Evolutionary conservation across 495 filamentous ascomycete species (phyloP).

Genomic region (Penicillium steckii): DNA sequence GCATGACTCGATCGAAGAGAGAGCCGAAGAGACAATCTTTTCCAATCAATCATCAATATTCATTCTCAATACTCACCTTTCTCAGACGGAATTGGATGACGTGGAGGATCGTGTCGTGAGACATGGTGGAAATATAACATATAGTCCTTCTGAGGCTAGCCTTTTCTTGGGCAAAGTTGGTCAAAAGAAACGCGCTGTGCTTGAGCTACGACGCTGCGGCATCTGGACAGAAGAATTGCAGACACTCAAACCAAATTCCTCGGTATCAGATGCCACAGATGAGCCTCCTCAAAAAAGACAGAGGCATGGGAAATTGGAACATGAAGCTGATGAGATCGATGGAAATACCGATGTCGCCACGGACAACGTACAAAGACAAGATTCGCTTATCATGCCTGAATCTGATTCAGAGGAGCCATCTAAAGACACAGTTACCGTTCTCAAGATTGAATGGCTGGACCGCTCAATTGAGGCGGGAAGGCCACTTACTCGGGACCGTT

Average conservation of each 20-base stretch:
- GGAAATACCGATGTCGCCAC: constrained; percentile 31
- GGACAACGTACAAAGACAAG: constrained; percentile 12
- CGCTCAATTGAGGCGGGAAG: constrained; percentile 53
- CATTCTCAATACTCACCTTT: constrained; percentile 70
- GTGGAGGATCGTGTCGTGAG: constrained; percentile 61
- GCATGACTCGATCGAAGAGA: background rate
- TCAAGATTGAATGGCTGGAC: constrained; percentile 75
- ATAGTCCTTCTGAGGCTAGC: constrained; percentile 68
- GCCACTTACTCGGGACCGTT: constrained; percentile 58
- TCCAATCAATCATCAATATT: constrained; percentile 60
- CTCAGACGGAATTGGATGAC: constrained; percentile 55
- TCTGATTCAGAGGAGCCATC: background rate
- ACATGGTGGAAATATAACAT: constrained; percentile 59
- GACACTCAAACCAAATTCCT: background rate
- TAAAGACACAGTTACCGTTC: constrained; percentile 55
- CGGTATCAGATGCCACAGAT: background rate
- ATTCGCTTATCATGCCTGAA: constrained; percentile 6
- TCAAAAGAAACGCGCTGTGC: constrained; percentile 65
- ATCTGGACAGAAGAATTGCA: constrained; percentile 57
- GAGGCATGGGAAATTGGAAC: background rate
- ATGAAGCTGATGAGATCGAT: background rate
- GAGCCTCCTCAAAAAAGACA: constrained; percentile 28
- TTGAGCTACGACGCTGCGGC: constrained; percentile 71
- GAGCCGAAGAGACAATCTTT: constrained; percentile 11
- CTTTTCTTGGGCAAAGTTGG: constrained; percentile 71